Evolutionary conservation across 805 yeast genomes (phyloP).

Genomic region (Ogataea siamensis): DNA sequence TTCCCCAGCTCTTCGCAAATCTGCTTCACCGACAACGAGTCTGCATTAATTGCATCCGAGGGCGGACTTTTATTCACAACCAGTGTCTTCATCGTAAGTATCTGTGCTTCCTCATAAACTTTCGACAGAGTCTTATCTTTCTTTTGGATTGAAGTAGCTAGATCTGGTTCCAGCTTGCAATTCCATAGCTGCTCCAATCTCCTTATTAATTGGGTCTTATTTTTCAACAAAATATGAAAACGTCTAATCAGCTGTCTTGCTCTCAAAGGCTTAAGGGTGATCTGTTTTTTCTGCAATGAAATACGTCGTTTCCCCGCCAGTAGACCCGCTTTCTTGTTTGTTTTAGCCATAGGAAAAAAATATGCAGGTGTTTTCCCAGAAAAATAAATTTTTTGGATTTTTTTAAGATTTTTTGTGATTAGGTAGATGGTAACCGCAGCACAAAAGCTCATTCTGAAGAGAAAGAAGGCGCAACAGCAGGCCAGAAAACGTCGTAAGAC

Average conservation of each 20-base stretch:
- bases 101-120: slow-evolving; percentile 14
- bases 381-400: slow-evolving; percentile 3
- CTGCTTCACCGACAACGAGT: slow-evolving; percentile 7
- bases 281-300: slow-evolving; percentile 36
- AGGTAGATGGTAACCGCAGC: slow-evolving; percentile 21
- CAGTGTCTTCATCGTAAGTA: slow-evolving; percentile 12
- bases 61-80: slow-evolving; percentile 29
- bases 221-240: slow-evolving; percentile 69
- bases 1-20: slow-evolving; percentile 41
- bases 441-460: slow-evolving; percentile 18
- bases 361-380: not conserved
- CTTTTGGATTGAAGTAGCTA: not conserved
- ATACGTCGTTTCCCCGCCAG: slow-evolving; percentile 34
- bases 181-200: slow-evolving; percentile 8
- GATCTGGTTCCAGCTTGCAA: slow-evolving; percentile 3
- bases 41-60: slow-evolving; percentile 12
- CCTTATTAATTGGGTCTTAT: slow-evolving; percentile 25
- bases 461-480: slow-evolving; percentile 14
- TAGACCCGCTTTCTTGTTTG: slow-evolving; percentile 22
- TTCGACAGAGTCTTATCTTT: not conserved
- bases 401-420: slow-evolving; percentile 1
- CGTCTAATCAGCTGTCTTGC: slow-evolving; percentile 76
- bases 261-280: slow-evolving; percentile 58
- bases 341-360: slow-evolving; percentile 1
- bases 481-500: slow-evolving; percentile 7